A percentile compares a stretch with the other conserved stretches of the same genome.
phyloP scores from a whole-genome alignment of 140 eudicot species.

The Stevia rebaudiana region DNA sequence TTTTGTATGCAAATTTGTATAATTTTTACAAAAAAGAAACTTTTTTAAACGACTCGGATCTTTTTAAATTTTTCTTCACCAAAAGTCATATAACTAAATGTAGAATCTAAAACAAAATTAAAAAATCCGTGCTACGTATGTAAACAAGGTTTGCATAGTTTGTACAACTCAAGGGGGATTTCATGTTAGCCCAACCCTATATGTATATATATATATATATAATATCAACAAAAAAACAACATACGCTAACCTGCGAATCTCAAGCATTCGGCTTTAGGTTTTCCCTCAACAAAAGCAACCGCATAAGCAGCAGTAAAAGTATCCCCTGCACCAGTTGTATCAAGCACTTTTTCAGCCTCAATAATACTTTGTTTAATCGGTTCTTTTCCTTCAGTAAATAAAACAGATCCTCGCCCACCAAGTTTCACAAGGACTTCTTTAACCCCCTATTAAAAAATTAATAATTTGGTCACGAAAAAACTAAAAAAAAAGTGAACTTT shows the following conservation, averaged over 20 bases:
- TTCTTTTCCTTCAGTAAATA: conserved; percentile 73
- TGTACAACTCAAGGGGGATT: no score
- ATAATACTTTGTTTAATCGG: conserved; percentile 74
- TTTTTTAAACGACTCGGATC: no score
- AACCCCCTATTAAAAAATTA: conserved; percentile 53
- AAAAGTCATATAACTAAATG: no score
- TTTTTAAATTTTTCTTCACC: no score
- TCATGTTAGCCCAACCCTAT: no score
- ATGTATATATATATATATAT: no score
- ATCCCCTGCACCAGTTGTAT: conserved; percentile 97
- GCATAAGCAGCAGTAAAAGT: conserved; percentile 97
- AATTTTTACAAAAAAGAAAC: no score
- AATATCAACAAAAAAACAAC: background rate
- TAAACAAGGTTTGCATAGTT: no score
- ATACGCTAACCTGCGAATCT: conserved; percentile 65
- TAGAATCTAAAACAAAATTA: no score
- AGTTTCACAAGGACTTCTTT: conserved; percentile 92
- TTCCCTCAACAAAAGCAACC: conserved; percentile 92
- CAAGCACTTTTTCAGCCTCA: conserved; percentile 69
- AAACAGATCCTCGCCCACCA: conserved; percentile 77
- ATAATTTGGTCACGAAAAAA: background rate
- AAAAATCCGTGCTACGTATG: no score
- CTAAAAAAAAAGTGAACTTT: background rate
- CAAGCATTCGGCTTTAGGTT: conserved; percentile 68
- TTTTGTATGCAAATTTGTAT: no score